Conservation (phyloP, 2,329 filamentous ascomycete genomes). For the Colletotrichum aenigma region DNA sequence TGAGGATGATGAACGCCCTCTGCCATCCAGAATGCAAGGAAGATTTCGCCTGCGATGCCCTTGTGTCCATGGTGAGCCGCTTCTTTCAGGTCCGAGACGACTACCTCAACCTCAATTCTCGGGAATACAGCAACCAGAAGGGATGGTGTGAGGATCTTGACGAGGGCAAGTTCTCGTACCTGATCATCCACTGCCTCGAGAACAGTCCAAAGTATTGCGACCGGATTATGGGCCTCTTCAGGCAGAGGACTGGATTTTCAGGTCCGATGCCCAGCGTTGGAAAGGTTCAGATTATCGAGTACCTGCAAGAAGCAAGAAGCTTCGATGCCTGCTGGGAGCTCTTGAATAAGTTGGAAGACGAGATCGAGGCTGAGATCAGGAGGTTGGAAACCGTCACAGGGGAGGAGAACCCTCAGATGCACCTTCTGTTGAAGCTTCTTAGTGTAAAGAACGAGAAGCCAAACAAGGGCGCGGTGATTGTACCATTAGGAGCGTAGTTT, state of each 20-base stretch:
- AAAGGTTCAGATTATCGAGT: neutral
- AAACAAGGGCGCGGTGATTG: neutral
- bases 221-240: neutral
- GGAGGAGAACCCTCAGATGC: neutral
- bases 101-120: conserved; percentile 31
- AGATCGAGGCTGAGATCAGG: neutral
- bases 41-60: neutral
- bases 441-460: neutral
- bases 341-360: neutral
- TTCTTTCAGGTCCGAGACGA: conserved; percentile 38
- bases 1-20: conserved; percentile 16
- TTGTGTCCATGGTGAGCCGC: conserved; percentile 24
- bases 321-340: neutral
- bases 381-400: neutral
- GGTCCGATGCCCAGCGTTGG: neutral
- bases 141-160: conserved; percentile 45
- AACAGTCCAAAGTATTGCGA: neutral
- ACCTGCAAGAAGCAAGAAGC: neutral
- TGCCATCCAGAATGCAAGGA: neutral
- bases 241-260: neutral
- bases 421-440: neutral
- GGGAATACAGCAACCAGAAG: conserved; percentile 36
- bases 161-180: conserved; percentile 30
- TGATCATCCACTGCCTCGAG: neutral
- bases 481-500: neutral